Evolutionary conservation across 2,329 filamentous ascomycete species (phyloP).

Genomic region (Colletotrichum siamense): DNA sequence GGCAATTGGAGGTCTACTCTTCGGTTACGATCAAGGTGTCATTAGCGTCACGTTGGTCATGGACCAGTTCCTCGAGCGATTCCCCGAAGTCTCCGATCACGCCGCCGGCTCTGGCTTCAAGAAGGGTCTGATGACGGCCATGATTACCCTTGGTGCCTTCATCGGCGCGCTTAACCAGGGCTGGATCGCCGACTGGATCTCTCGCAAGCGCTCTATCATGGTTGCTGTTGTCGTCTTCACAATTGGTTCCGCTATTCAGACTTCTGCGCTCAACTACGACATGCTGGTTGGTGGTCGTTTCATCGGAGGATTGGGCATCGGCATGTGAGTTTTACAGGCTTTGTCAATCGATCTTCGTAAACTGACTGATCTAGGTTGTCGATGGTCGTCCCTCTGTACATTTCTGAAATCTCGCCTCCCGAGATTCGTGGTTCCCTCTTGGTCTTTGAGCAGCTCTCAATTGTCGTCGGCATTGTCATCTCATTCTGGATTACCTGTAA

Average conservation of each 20-base stretch:
- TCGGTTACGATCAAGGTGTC: slow-evolving; percentile 55
- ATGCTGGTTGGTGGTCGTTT: slow-evolving; percentile 56
- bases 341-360: fast-evolving
- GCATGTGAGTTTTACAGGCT: slow-evolving; percentile 30
- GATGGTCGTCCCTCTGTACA: slow-evolving; percentile 53
- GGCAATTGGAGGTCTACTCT: slow-evolving; percentile 31
- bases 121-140: slow-evolving; percentile 35
- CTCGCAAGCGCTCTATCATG: slow-evolving; percentile 35
- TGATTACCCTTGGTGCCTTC: slow-evolving; percentile 58
- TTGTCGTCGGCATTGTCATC: slow-evolving; percentile 35
- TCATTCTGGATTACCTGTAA: slow-evolving; percentile 30
- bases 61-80: slow-evolving; percentile 39
- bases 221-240: slow-evolving; percentile 33
- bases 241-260: slow-evolving; percentile 34
- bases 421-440: slow-evolving; percentile 39
- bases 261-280: slow-evolving; percentile 32
- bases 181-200: slow-evolving; percentile 39
- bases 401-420: slow-evolving; percentile 44
- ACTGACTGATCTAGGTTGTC: slow-evolving; percentile 34
- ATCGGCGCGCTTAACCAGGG: slow-evolving; percentile 58
- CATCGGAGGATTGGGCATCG: slow-evolving; percentile 53
- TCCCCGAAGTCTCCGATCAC: slow-evolving; percentile 34
- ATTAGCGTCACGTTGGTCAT: slow-evolving; percentile 38
- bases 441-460: slow-evolving; percentile 35
- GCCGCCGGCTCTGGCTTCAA: slow-evolving; percentile 41